These are phyloP conservation scores for Endoconidiophora polonica DNA, from an alignment of 2,329 filamentous ascomycete genomes.

Conservation along the genomic window DNA sequence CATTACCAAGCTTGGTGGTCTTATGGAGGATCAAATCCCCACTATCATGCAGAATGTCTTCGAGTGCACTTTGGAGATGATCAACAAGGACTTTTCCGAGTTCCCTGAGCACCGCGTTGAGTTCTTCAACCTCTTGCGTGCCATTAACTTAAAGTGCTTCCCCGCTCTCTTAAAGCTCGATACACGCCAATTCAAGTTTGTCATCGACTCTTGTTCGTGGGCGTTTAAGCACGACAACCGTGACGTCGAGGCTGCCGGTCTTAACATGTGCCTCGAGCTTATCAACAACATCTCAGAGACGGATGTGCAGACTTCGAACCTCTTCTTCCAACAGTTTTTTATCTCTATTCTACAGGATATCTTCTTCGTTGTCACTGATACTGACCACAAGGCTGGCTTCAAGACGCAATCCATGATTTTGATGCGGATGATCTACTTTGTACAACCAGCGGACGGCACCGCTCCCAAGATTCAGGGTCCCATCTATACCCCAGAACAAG, in stretches of 20 bases:
- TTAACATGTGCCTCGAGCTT: slow-evolving; percentile 95
- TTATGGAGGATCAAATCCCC: slow-evolving; percentile 98
- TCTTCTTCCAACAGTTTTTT: slow-evolving; percentile 98
- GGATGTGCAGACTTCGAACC: slow-evolving; percentile 68
- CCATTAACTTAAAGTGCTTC: slow-evolving; percentile 97
- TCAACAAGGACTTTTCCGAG: slow-evolving; percentile 99
- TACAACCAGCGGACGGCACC: slow-evolving; percentile 52
- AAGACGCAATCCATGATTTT: slow-evolving; percentile 92
- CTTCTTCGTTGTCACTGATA: slow-evolving; percentile 94
- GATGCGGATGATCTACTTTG: slow-evolving; percentile 90
- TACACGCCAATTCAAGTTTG: slow-evolving; percentile 94
- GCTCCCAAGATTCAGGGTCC: slow-evolving; percentile 81
- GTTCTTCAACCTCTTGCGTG: slow-evolving; percentile 91
- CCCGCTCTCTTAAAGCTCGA: slow-evolving; percentile 84
- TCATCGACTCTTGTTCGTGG: slow-evolving; percentile 99
- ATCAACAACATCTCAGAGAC: slow-evolving; percentile 95
- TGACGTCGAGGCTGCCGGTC: slow-evolving; percentile 85
- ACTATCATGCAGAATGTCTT: slow-evolving; percentile 98
- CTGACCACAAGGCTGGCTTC: slow-evolving; percentile 96
- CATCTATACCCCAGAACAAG: slow-evolving; percentile 74
- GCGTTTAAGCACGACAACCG: slow-evolving; percentile 99
- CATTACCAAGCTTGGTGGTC: slow-evolving; percentile 81
- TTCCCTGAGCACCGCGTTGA: slow-evolving; percentile 98
- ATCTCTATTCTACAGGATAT: slow-evolving; percentile 91
- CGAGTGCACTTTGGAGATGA: slow-evolving; percentile 97